phyloP scores from a whole-genome alignment of 2,329 filamentous ascomycete genomes.

The Penicillium digitatum region DNA sequence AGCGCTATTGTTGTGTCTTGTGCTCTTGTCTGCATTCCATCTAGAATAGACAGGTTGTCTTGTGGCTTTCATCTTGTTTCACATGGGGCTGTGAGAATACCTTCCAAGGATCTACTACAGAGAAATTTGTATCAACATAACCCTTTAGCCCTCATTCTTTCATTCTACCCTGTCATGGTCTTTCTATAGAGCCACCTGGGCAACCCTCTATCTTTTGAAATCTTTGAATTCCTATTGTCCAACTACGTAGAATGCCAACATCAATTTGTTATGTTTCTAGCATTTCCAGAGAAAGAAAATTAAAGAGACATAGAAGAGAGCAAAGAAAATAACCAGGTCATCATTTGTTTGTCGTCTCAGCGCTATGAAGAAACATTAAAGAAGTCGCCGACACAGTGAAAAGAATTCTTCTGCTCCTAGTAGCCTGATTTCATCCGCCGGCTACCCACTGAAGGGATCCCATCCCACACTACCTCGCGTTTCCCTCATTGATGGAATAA shows the following conservation, averaged over 20 bases:
- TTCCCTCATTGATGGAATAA: not conserved
- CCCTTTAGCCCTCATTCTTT: not conserved
- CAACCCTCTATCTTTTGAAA: not conserved
- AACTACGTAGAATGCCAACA: not conserved
- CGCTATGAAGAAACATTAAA: slow-evolving; percentile 28
- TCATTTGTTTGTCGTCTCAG: slow-evolving; percentile 29
- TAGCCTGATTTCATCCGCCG: slow-evolving; percentile 7
- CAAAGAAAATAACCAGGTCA: slow-evolving; percentile 19
- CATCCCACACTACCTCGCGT: not conserved
- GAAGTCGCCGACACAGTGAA: slow-evolving; percentile 18
- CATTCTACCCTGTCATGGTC: not conserved
- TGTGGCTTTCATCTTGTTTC: not conserved
- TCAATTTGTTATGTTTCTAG: not conserved
- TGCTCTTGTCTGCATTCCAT: not conserved
- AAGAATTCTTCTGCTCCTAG: slow-evolving; percentile 11
- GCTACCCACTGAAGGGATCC: not conserved
- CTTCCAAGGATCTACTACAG: not conserved
- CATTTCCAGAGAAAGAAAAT: not conserved
- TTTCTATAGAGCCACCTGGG: no score
- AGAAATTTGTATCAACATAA: not conserved
- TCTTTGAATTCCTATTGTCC: not conserved
- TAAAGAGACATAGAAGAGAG: not conserved
- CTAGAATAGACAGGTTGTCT: not conserved
- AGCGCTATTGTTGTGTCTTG: not conserved
- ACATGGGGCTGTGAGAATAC: not conserved